Evolutionary conservation across 768 basidiomycete genomes (phyloP).

Genomic region (Boletus rubropictus): DNA sequence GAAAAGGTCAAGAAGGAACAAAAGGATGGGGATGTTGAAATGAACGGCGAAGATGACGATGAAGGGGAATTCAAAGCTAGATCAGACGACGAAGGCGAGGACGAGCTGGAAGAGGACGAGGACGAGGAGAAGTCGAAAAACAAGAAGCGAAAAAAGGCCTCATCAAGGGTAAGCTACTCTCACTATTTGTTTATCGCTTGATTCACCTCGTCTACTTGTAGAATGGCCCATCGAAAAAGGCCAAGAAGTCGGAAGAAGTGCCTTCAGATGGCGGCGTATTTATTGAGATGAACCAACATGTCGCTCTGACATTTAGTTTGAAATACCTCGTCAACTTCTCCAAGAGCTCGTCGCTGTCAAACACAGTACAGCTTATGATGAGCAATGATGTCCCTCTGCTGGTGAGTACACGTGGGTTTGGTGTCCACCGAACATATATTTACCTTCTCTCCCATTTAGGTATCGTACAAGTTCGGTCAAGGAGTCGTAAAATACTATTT

Average conservation of each 20-base stretch:
- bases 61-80: slow-evolving; percentile 38
- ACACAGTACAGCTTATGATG: slow-evolving; percentile 78
- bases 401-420: slow-evolving; percentile 37
- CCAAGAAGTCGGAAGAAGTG: slow-evolving; percentile 54
- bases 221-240: slow-evolving; percentile 45
- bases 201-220: background rate
- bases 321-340: slow-evolving; percentile 98
- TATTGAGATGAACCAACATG: slow-evolving; percentile 87
- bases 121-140: slow-evolving; percentile 43
- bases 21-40: slow-evolving; percentile 40
- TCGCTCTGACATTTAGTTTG: slow-evolving; percentile 88
- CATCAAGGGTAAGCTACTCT: slow-evolving; percentile 40
- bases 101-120: slow-evolving; percentile 48
- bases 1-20: slow-evolving; percentile 38
- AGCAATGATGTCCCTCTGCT: slow-evolving; percentile 88
- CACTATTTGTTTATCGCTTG: background rate
- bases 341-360: slow-evolving; percentile 74
- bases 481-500: slow-evolving; percentile 92
- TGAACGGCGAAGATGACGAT: slow-evolving; percentile 46
- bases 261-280: slow-evolving; percentile 53
- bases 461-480: slow-evolving; percentile 84
- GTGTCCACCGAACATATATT: background rate
- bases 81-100: slow-evolving; percentile 43
- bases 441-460: slow-evolving; percentile 37
- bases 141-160: slow-evolving; percentile 65